A percentile compares a stretch with the other conserved stretches of the same genome.
Evolutionary conservation across 2,329 filamentous ascomycete genomes (phyloP).

Genomic region (Fusarium sp.): DNA sequence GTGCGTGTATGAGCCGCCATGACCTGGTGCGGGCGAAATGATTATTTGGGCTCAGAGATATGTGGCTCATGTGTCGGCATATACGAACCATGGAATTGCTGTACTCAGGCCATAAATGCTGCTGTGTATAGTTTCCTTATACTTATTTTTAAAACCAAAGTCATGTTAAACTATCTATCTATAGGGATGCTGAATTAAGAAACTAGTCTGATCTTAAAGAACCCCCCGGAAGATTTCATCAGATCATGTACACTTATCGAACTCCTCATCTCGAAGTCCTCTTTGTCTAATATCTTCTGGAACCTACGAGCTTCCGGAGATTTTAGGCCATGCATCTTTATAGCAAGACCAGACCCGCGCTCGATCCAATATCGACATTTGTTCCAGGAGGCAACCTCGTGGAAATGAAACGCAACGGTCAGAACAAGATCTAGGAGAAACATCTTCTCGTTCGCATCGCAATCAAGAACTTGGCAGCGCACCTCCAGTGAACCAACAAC

Average conservation of each 20-base stretch:
- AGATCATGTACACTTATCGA: neutral
- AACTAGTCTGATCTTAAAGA: neutral
- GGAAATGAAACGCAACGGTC: neutral
- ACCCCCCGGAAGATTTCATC: neutral
- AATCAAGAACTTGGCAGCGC: neutral
- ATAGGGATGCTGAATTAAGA: neutral
- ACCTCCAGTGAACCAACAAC: neutral
- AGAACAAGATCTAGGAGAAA: neutral
- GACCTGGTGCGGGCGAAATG: too few species aligned
- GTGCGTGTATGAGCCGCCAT: too few species aligned
- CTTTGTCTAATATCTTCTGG: neutral
- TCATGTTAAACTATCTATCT: too few species aligned
- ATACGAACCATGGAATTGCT: too few species aligned
- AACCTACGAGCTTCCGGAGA: neutral
- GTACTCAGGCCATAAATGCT: too few species aligned
- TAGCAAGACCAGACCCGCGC: neutral
- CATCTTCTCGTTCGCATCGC: neutral
- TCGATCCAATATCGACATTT: neutral
- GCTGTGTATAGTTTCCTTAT: too few species aligned
- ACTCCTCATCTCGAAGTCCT: conserved; percentile 1
- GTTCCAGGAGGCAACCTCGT: neutral
- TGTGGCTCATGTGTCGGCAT: too few species aligned
- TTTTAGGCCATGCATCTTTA: neutral
- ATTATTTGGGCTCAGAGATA: too few species aligned
- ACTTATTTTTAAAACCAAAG: too few species aligned